A percentile compares a stretch with the other conserved stretches of the same genome.
phyloP scores from a whole-genome alignment of 2,329 filamentous ascomycete species.

The Dothistroma septosporum region DNA sequence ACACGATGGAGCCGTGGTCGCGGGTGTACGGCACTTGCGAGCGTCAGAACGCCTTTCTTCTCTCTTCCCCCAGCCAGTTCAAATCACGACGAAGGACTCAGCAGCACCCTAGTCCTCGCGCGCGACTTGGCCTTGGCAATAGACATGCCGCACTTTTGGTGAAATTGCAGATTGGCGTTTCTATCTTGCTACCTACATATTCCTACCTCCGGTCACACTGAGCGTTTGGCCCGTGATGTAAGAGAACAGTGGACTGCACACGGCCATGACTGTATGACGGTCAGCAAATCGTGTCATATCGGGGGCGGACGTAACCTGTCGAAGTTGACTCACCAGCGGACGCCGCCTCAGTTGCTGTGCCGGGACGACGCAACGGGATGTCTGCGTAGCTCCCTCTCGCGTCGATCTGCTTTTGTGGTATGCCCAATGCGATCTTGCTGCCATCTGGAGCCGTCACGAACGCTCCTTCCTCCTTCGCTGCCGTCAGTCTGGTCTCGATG shows the following conservation, averaged over 20 bases:
- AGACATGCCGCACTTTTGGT: too few relatives aligned
- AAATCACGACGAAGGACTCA: too few relatives aligned
- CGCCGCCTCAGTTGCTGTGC: constrained; percentile 75
- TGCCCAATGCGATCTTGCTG: constrained; percentile 69
- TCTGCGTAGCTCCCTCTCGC: constrained; percentile 49
- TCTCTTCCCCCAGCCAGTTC: too few relatives aligned
- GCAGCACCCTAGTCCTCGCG: too few relatives aligned
- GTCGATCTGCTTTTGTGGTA: constrained; percentile 59
- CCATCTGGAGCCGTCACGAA: constrained; percentile 74
- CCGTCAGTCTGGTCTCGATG: constrained; percentile 75
- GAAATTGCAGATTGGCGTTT: too few relatives aligned
- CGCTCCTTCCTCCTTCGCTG: constrained; percentile 77
- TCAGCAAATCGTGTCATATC: neutral
- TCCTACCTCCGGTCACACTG: constrained; percentile 73
- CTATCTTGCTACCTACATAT: constrained; percentile 45
- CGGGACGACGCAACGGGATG: constrained; percentile 73
- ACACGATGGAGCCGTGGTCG: neutral
- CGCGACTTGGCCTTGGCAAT: too few relatives aligned
- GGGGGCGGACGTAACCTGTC: too few relatives aligned
- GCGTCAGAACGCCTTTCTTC: too few relatives aligned
- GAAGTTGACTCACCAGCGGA: constrained; percentile 38
- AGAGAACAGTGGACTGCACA: constrained; percentile 75
- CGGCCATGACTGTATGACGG: constrained; percentile 58
- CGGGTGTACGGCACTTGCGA: neutral
- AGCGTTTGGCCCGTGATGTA: constrained; percentile 87